Evolutionary conservation across 176 grass and related monocot genomes (phyloP), one percentile per base, ranked within the genome.

Genomic region (Metroxylon sagu): DNA sequence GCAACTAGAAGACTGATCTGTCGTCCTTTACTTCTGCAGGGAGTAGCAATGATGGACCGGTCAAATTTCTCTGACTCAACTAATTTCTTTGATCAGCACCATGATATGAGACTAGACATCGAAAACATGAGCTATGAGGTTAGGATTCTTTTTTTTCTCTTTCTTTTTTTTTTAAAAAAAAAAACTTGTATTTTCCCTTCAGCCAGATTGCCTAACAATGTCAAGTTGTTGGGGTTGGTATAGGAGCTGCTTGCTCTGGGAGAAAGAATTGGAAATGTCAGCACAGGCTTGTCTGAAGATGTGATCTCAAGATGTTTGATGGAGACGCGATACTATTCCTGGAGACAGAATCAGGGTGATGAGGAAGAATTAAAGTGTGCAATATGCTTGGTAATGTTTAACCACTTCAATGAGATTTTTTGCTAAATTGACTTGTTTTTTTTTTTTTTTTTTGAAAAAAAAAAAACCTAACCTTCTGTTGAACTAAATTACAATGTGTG

Each of bases 41-140:
- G 75, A n/a, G 57, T 79, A 26, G 67, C 71, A 49, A 78, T 75
- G 29, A 18, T 76, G 43, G 69, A 82, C 50, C 79, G 78, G 18
- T 58, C 71, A 15, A 53, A 56, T 19, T 56, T 72, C 18, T 72
- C 63, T 25, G 50, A 71, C 68, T 14, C 84, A 68, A 74, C 75
- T 56, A 71, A 66, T 59, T 69, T 78, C 27, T 77, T 62, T 74
- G 94, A 99, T 59, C 87, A 86, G 27, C 88, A 93, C 69, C 79
- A 79, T 72, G 82, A 71, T 23, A 71, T 99, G 85, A 85, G 85
- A 53, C 52, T 99, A 16, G 85, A 99, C 73, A 71, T 86, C 68
- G 94, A 99, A 27, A 71, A 81, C 60, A 89, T 99, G 94, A 84
- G 82, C 52, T 99, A 99, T 50, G 94, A 99, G 81, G 94, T 89